A percentile compares a stretch with the other conserved stretches of the same genome.
Conservation (phyloP, 2,329 filamentous ascomycete species). For the Xylogone sp. region DNA sequence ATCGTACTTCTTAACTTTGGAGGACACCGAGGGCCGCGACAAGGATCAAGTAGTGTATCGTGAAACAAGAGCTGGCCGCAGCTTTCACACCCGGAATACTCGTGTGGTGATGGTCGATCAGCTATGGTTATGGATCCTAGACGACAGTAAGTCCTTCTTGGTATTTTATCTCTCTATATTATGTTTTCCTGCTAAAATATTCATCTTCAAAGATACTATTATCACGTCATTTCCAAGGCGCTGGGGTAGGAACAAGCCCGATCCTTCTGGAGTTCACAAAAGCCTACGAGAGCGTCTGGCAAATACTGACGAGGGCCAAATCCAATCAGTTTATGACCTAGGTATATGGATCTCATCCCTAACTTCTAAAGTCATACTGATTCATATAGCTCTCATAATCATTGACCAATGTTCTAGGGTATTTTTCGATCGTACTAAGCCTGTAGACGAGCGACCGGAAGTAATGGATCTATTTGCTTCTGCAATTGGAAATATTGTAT, state of each 20-base stretch:
- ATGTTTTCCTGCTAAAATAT: neutral
- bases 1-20: slow-evolving; percentile 38
- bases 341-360: too few relatives aligned
- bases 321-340: slow-evolving; percentile 37
- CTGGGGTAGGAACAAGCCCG: slow-evolving; percentile 37
- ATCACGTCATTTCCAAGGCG: slow-evolving; percentile 38
- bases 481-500: slow-evolving; percentile 37
- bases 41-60: slow-evolving; percentile 25
- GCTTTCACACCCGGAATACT: neutral
- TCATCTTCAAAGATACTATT: slow-evolving; percentile 27
- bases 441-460: slow-evolving; percentile 29
- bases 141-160: slow-evolving; percentile 23
- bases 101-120: slow-evolving; percentile 40
- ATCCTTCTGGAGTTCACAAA: slow-evolving; percentile 37
- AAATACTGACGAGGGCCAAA: too few relatives aligned
- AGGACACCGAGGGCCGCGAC: slow-evolving; percentile 36
- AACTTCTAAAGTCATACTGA: too few relatives aligned
- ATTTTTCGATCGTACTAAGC: slow-evolving; percentile 36
- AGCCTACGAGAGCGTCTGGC: slow-evolving; percentile 19
- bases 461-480: slow-evolving; percentile 38
- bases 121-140: slow-evolving; percentile 41
- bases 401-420: slow-evolving; percentile 35
- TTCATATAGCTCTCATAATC: slow-evolving; percentile 37
- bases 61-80: slow-evolving; percentile 15
- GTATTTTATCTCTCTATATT: slow-evolving; percentile 12